Evolutionary conservation across 768 basidiomycete genomes (phyloP), one percentile per base, ranked within the genome.

Genomic region (Termitomyces sp.): DNA sequence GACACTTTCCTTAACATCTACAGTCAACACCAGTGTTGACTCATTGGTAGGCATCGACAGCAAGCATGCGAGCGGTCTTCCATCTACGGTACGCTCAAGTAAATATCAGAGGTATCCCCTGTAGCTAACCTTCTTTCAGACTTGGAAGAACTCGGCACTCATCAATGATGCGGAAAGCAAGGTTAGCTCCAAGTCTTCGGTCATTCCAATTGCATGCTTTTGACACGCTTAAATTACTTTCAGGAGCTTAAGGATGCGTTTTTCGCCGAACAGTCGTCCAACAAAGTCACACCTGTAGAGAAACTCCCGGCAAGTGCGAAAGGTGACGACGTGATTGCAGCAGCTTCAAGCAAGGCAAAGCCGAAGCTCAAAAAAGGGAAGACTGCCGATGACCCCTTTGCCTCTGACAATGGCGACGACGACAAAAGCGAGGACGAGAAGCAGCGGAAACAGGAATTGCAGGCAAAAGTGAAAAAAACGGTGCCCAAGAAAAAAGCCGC

Each of bases 51-150:
- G 85, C 1, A 72, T 91, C 56, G 86, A 90, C 62, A 89, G 87
- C 69, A 91, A 91, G 65, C 89, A 90, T 65, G 68, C 84, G 0
- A 88, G 87, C 65, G 86, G 88, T 8, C 78, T 91, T 51, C 80
- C 77, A 41, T 85, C 88, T 24, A 89, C 88, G 59, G 88, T 87
- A 18, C 31, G 68, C 14, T 2, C 26, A 9, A 18, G 34, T 18
- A 20, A 13, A 42, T 24, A 46, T 47, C 32, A 32, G 26, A 34
- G 13, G n/a, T 34, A 24, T 43, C 22, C 53, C 53, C 16, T 54
- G 50, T 9, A 41, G 27, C 20, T 57, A 32, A 56, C 22, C 51
- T 14, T 26, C 12, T 44, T 41, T 29, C 56, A 89, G 88, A 74
- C 83, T 31, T 90, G 88, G 87, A 89, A 86, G 72, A 85, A 82